Evolutionary conservation across 306 rosid genomes (phyloP).

Genomic region (Spatholobus suberectus): DNA sequence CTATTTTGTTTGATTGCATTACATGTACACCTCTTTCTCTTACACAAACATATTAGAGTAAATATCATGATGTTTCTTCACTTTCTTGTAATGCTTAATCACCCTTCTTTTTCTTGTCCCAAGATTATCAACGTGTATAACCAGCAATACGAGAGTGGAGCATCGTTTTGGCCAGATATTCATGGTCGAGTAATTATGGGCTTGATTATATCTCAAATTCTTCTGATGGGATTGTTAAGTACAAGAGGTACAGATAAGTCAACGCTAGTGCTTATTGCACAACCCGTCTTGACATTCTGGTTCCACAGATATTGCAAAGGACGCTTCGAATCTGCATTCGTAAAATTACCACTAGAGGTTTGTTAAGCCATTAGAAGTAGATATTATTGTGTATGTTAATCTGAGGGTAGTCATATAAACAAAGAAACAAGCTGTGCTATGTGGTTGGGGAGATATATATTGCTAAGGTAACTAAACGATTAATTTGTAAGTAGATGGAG

Average conservation of each 20-base stretch:
- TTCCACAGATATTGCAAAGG: constrained; percentile 80
- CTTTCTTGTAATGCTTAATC: constrained; percentile 27
- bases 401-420: background rate
- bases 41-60: background rate
- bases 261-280: constrained; percentile 62
- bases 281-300: constrained; percentile 84
- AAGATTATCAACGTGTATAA: constrained; percentile 89
- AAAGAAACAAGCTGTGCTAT: background rate
- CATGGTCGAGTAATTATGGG: constrained; percentile 77
- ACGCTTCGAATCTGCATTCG: constrained; percentile 86
- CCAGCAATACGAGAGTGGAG: constrained; percentile 90
- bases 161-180: constrained; percentile 89
- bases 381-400: background rate
- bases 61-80: background rate
- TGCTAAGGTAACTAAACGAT: background rate
- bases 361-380: constrained; percentile 26
- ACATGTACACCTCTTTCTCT: constrained; percentile 1
- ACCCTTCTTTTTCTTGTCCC: constrained; percentile 9
- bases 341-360: constrained; percentile 80
- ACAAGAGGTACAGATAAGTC: constrained; percentile 62
- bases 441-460: background rate
- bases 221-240: constrained; percentile 82
- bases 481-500: background rate
- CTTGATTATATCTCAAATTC: constrained; percentile 73
- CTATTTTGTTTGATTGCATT: background rate